These are phyloP conservation scores for Glomus cerebriforme DNA, from an alignment of 192 early-diverging fungal genomes.

Conservation along the genomic window DNA sequence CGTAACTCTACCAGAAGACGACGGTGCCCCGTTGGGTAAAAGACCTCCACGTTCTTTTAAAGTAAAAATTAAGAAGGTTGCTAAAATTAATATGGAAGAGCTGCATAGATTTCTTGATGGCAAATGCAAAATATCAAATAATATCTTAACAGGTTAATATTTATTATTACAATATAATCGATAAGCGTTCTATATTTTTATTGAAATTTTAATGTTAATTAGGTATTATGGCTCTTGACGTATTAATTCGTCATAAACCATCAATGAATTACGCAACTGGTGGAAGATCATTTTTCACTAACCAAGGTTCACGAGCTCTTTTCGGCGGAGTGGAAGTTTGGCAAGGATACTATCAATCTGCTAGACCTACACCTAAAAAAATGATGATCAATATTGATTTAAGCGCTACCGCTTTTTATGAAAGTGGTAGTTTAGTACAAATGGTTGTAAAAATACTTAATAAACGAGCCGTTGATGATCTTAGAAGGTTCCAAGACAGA, in stretches of 20 bases:
- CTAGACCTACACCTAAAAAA: conserved; percentile 56
- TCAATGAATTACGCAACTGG: conserved; percentile 77
- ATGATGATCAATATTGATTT: conserved; percentile 79
- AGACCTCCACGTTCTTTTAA: conserved; percentile 59
- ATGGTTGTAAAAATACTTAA: conserved; percentile 69
- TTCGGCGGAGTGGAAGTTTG: conserved; percentile 85
- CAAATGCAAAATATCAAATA: conserved; percentile 21
- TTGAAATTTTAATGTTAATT: conserved; percentile 5
- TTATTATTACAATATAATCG: neutral
- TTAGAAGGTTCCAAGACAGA: conserved; percentile 49
- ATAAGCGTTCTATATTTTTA: neutral
- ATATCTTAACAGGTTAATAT: conserved; percentile 57
- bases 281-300: conserved; percentile 90
- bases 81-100: conserved; percentile 67
- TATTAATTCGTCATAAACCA: conserved; percentile 81
- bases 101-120: conserved; percentile 54
- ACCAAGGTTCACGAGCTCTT: conserved; percentile 50
- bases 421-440: conserved; percentile 68
- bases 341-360: conserved; percentile 91
- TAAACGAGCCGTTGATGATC: conserved; percentile 47
- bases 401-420: conserved; percentile 67
- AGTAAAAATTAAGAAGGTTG: conserved; percentile 65
- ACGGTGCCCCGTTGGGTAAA: conserved; percentile 30
- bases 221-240: conserved; percentile 73
- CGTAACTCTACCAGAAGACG: conserved; percentile 52